Percentiles rank a stretch among this genome's conserved stretches.
Evolutionary conservation across 2,329 filamentous ascomycete genomes (phyloP).

Genomic region (Zymoseptoria ardabiliae): DNA sequence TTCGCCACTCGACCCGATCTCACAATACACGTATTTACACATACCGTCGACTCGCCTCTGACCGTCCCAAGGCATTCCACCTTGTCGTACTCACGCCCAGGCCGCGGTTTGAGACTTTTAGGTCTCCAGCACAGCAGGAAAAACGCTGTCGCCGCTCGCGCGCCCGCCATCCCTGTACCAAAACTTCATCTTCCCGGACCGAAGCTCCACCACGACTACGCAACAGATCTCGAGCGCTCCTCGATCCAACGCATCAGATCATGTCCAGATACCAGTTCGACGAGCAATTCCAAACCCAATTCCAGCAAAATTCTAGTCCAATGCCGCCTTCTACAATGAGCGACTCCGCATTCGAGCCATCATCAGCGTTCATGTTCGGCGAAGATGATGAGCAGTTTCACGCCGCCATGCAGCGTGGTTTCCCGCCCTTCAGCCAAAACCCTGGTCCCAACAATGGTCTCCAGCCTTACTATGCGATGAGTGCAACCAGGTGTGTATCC

Average conservation of each 20-base stretch:
- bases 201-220: not conserved
- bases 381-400: slow-evolving; percentile 15
- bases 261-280: not conserved
- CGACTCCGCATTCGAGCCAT: slow-evolving; percentile 23
- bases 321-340: not conserved
- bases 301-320: not conserved
- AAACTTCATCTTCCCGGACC: not conserved
- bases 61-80: not conserved
- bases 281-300: not conserved
- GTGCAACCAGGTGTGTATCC: not conserved
- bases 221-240: not conserved
- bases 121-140: slow-evolving; percentile 1
- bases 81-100: not conserved
- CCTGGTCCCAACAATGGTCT: not conserved
- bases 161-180: not conserved
- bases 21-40: not conserved
- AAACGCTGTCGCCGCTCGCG: not conserved
- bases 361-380: slow-evolving; percentile 20
- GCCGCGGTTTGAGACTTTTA: slow-evolving; percentile 3
- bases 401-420: slow-evolving; percentile 15
- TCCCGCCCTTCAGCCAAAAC: not conserved
- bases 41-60: not conserved
- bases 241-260: not conserved
- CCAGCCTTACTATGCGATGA: not conserved
- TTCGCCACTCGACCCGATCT: not conserved